phyloP scores from a whole-genome alignment of 176 grass and related monocot species.

The Zizania latifolia region DNA sequence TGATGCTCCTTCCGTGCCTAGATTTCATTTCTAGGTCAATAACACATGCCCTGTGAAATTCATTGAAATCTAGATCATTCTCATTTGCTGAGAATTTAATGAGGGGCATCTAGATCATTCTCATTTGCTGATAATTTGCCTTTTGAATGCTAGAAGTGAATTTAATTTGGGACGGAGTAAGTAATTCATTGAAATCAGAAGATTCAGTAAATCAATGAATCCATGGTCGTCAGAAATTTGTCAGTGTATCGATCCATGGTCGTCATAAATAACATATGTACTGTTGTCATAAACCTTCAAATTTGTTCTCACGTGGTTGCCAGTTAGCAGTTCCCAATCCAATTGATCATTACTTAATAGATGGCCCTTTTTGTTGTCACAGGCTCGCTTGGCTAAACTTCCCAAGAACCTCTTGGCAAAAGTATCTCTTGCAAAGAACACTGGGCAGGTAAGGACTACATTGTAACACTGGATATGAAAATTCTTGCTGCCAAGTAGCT shows the following conservation, averaged over 20 bases:
- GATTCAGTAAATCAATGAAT: no score
- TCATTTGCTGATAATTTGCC: no score
- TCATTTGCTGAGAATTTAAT: no score
- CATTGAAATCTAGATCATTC: no score
- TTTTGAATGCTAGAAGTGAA: no score
- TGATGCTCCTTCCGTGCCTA: no score
- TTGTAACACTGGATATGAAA: neutral
- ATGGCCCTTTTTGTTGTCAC: slow-evolving; percentile 6
- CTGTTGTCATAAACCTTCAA: neutral
- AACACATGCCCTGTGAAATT: no score
- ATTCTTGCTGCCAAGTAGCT: neutral
- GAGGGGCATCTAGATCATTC: no score
- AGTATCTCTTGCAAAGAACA: slow-evolving; percentile 65
- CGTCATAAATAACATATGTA: neutral
- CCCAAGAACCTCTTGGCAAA: slow-evolving; percentile 83
- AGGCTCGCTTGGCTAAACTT: slow-evolving; percentile 66
- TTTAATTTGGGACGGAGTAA: no score
- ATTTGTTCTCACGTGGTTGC: neutral
- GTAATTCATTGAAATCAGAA: no score
- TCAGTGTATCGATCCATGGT: neutral
- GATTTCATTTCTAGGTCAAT: no score
- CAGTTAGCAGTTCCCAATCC: neutral
- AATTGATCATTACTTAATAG: neutral
- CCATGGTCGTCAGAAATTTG: no score
- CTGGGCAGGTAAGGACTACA: slow-evolving; percentile 51